phyloP scores from a whole-genome alignment of 768 basidiomycete genomes.

The Suillus alpinus region DNA sequence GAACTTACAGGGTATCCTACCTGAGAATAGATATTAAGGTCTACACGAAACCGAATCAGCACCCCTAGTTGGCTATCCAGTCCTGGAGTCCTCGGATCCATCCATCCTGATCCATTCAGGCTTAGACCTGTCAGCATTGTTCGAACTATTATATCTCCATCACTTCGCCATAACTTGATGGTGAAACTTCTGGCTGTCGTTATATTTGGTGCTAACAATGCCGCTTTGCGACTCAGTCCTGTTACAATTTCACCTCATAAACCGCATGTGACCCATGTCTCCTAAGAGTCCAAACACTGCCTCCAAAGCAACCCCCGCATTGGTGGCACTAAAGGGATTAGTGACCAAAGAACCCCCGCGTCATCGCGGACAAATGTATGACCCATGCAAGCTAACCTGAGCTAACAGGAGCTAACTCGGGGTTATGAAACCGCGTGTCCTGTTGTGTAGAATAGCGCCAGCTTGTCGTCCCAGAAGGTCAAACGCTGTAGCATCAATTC shows the following conservation, averaged over 20 bases:
- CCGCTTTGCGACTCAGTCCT: background rate
- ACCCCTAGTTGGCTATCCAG: background rate
- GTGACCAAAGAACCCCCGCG: background rate
- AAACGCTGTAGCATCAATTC: background rate
- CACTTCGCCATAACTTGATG: background rate
- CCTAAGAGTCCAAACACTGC: too few species aligned
- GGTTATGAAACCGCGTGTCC: background rate
- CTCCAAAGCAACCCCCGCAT: background rate
- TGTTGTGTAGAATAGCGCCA: background rate
- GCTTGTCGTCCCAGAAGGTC: background rate
- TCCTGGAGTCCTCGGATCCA: background rate
- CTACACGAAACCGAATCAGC: background rate
- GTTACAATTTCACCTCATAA: background rate
- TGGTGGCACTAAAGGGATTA: background rate
- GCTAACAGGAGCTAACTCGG: background rate
- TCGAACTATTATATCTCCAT: background rate
- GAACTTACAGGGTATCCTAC: background rate
- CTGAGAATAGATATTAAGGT: background rate
- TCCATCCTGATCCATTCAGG: background rate
- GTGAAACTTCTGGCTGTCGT: background rate
- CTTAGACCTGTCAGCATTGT: background rate
- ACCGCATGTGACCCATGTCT: background rate
- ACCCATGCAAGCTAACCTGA: background rate
- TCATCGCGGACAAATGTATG: background rate
- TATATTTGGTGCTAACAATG: background rate